phyloP scores from a whole-genome alignment of 768 basidiomycete species.

The Mycena rebaudengoi region DNA sequence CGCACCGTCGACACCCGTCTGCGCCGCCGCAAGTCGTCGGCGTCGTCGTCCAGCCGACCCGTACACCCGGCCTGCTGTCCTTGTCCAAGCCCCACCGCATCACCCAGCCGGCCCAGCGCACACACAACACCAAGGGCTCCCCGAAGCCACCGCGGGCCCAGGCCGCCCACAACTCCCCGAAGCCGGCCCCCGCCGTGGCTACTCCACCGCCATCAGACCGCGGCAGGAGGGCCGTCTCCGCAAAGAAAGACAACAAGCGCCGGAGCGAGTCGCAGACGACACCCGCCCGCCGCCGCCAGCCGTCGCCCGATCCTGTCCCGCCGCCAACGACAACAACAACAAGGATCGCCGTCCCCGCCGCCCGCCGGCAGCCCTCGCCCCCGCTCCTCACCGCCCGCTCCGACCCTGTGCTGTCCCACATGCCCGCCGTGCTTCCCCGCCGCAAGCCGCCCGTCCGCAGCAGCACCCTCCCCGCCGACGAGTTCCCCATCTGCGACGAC shows the following conservation, averaged over 20 bases:
- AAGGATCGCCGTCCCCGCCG: too few relatives aligned
- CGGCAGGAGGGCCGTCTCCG: slow-evolving; percentile 38
- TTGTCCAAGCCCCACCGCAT: slow-evolving; percentile 66
- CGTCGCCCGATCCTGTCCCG: slow-evolving; percentile 32
- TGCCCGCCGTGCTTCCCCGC: too few relatives aligned
- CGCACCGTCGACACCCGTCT: slow-evolving; percentile 73
- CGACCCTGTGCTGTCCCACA: slow-evolving; percentile 55
- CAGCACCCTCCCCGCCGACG: slow-evolving; percentile 59
- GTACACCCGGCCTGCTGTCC: slow-evolving; percentile 76
- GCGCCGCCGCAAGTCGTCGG: slow-evolving; percentile 58
- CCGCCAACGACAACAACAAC: slow-evolving; percentile 37
- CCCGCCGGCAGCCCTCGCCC: too few relatives aligned
- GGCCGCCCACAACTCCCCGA: slow-evolving; percentile 41
- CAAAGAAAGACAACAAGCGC: too few relatives aligned
- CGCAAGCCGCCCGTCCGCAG: slow-evolving; percentile 32
- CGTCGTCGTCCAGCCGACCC: slow-evolving; percentile 77
- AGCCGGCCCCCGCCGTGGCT: slow-evolving; percentile 33
- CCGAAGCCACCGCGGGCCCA: slow-evolving; percentile 44
- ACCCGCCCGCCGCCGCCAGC: slow-evolving; percentile 57
- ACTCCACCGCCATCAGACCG: slow-evolving; percentile 38
- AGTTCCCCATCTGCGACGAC: slow-evolving; percentile 82
- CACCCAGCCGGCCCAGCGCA: slow-evolving; percentile 18
- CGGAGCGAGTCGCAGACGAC: slow-evolving; percentile 23
- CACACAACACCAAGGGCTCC: slow-evolving; percentile 37
- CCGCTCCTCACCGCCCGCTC: slow-evolving; percentile 62